Evolutionary conservation across 2,329 filamentous ascomycete genomes (phyloP).

Genomic region (Claviceps sp.): DNA sequence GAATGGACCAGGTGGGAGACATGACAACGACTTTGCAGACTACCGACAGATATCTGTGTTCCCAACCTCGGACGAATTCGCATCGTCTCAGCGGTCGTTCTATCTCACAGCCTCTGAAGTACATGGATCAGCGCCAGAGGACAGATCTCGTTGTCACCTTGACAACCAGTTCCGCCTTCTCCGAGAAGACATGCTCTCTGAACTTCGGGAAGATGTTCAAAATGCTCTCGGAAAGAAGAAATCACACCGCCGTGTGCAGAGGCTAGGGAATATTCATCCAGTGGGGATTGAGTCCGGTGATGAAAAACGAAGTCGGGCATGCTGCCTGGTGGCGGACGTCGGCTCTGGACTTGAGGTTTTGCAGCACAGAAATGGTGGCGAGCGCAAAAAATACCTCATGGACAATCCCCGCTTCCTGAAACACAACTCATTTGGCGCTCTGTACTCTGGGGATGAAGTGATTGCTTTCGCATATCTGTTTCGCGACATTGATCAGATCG

Average conservation of each 20-base stretch:
- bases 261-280: constrained; percentile 20
- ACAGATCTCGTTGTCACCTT: constrained; percentile 29
- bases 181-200: constrained; percentile 56
- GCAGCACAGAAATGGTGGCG: not conserved
- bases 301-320: not conserved
- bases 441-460: constrained; percentile 37
- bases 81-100: constrained; percentile 38
- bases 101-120: constrained; percentile 31
- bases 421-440: constrained; percentile 47
- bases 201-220: constrained; percentile 42
- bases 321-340: not conserved
- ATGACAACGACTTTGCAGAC: constrained; percentile 58
- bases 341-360: not conserved
- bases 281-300: not conserved
- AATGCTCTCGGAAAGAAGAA: not conserved
- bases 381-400: constrained; percentile 30
- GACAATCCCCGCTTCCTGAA: constrained; percentile 37
- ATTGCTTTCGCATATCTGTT: constrained; percentile 48
- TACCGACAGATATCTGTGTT: constrained; percentile 48
- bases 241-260: constrained; percentile 13
- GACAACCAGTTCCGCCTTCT: constrained; percentile 62
- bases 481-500: constrained; percentile 34
- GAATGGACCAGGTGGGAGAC: constrained; percentile 55
- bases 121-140: constrained; percentile 23
- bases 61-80: constrained; percentile 53